phyloP scores from a whole-genome alignment of 192 early-diverging fungal species.

The Coemansia sp. region DNA sequence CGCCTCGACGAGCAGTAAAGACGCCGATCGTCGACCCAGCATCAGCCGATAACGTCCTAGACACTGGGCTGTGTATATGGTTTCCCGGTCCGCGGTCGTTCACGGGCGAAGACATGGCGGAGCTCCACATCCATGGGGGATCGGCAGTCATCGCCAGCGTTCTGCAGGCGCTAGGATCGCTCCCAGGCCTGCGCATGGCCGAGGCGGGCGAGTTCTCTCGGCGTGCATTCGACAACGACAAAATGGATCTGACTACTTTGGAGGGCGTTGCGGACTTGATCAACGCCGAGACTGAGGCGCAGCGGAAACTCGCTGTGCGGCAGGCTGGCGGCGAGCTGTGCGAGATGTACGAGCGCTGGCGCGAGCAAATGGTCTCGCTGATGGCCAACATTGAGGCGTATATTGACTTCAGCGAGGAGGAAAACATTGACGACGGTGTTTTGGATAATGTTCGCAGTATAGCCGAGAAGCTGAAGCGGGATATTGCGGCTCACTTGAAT shows the following conservation, averaged over 20 bases:
- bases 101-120: slow-evolving; percentile 77
- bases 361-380: slow-evolving; percentile 58
- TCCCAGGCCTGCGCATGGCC: slow-evolving; percentile 64
- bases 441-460: slow-evolving; percentile 12
- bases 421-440: slow-evolving; percentile 75
- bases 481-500: slow-evolving; percentile 57
- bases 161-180: slow-evolving; percentile 54
- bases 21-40: slow-evolving; percentile 33
- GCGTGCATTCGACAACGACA: slow-evolving; percentile 75
- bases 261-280: slow-evolving; percentile 77
- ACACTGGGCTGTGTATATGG: slow-evolving; percentile 56
- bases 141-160: slow-evolving; percentile 66
- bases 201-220: slow-evolving; percentile 77
- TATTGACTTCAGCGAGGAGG: slow-evolving; percentile 83
- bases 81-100: slow-evolving; percentile 62
- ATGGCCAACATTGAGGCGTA: slow-evolving; percentile 71
- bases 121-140: slow-evolving; percentile 79
- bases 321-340: slow-evolving; percentile 72
- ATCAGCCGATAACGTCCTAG: slow-evolving; percentile 53
- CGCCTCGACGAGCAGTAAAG: slow-evolving; percentile 10
- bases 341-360: slow-evolving; percentile 67
- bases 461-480: slow-evolving; percentile 3
- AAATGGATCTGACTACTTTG: slow-evolving; percentile 70
- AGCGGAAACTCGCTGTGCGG: slow-evolving; percentile 65
- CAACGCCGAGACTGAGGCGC: slow-evolving; percentile 80